Conservation (phyloP, 1,139 yeast species). For the Yamadazyma dushanensis region DNA sequence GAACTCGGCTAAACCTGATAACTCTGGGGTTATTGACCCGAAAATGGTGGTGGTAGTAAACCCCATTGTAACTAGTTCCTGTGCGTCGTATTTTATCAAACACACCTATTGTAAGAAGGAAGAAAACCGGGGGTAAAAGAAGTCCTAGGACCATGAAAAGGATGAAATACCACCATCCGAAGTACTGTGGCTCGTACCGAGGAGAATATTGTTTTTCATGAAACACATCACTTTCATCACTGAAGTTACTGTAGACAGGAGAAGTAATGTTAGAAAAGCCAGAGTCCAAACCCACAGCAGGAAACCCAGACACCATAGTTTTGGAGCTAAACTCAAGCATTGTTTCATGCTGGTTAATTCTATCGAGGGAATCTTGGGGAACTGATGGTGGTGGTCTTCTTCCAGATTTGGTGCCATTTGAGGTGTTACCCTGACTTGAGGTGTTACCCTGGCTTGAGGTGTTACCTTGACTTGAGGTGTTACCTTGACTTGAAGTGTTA, state of each 20-base stretch:
- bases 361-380: constrained; percentile 13
- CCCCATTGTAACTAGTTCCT: constrained; percentile 14
- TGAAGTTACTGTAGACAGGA: constrained; percentile 8
- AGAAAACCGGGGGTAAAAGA: constrained; percentile 36
- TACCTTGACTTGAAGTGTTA: too few relatives aligned
- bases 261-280: constrained; percentile 8
- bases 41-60: constrained; percentile 24
- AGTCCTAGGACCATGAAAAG: constrained; percentile 30
- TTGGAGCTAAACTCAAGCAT: constrained; percentile 11
- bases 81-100: constrained; percentile 28
- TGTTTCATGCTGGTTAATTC: constrained; percentile 13
- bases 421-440: too few relatives aligned
- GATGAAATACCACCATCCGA: constrained; percentile 21
- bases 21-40: constrained; percentile 13
- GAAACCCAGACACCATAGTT: constrained; percentile 9
- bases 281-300: constrained; percentile 8
- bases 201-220: constrained; percentile 1
- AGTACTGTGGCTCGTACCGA: constrained; percentile 9
- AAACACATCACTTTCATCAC: constrained; percentile 2
- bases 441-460: too few relatives aligned
- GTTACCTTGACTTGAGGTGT: too few relatives aligned
- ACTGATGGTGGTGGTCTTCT: constrained; percentile 19
- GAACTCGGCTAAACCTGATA: constrained; percentile 27
- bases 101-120: constrained; percentile 31
- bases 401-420: constrained; percentile 1